Percentiles rank a stretch among this genome's conserved stretches.
These are phyloP conservation scores for Saitozyma podzolica DNA, from an alignment of 768 basidiomycete genomes.

Conservation along the genomic window DNA sequence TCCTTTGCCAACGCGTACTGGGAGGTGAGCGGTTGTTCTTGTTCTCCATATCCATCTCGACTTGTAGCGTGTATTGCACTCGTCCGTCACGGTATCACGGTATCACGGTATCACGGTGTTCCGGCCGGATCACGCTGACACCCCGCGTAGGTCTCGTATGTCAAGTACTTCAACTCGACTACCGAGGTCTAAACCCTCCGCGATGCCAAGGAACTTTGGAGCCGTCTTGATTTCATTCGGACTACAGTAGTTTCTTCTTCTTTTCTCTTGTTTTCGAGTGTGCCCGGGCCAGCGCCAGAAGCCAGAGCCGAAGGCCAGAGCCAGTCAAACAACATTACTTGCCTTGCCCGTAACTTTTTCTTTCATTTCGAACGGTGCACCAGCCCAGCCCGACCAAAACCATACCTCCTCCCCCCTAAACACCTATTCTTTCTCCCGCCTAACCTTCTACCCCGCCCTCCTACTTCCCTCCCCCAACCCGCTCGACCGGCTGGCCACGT, in stretches of 20 bases:
- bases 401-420: not conserved
- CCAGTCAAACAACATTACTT: too few relatives aligned
- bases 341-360: too few relatives aligned
- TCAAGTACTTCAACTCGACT: constrained; percentile 53
- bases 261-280: not conserved
- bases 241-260: not conserved
- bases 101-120: not conserved
- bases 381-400: not conserved
- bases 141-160: constrained; percentile 31
- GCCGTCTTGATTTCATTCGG: too few relatives aligned
- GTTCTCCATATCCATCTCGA: not conserved
- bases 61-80: not conserved
- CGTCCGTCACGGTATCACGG: too few relatives aligned
- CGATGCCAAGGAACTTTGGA: too few relatives aligned
- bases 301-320: too few relatives aligned
- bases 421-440: constrained; percentile 1
- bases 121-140: constrained; percentile 6
- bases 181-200: constrained; percentile 31
- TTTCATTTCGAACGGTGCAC: not conserved
- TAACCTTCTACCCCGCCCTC: not conserved
- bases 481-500: too few relatives aligned
- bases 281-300: too few relatives aligned
- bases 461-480: not conserved
- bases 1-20: constrained; percentile 49
- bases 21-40: constrained; percentile 32